Base-by-base conservation (phyloP, 345 rosid species). In the Eucalyptus caleyi region DNA sequence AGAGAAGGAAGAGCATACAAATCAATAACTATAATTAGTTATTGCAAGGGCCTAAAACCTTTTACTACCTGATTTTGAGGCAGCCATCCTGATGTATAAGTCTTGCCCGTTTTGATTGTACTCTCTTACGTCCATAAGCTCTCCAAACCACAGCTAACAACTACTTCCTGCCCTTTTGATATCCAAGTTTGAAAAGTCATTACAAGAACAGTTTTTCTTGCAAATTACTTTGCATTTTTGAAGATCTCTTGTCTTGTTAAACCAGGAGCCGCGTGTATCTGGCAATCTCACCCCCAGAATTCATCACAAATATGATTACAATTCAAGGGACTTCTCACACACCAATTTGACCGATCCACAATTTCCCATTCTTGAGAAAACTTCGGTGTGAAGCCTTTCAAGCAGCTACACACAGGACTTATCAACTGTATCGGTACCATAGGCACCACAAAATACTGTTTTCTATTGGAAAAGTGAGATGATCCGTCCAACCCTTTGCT, bases 141-240 rank as follows among this genome's bases (percentile, higher is more conserved):
- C 85, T 27, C 50, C 40, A 40, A 62, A 86, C 90, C 90, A 49
- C 50, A 86, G 40, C 81, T 62, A 49, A 5, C 86, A 8, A 15
- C 90, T 87, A 24, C 90, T 86, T 21, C 82, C 90, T 49, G 93
- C 95, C 42, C 91, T 93, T 60, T 89, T 82, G 45, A 95, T 88
- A 77, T 93, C 87, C 44, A 89, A 88, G 87, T 83, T 91, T 1
- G 94, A 88, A 93, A 94, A 87, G 96, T 96, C 3, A 65, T 92
- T n/a, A 21, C 97, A 95, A 16, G 94, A 93, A 87, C 96, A 95
- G 40, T 95, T 94, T 34, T 88, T 86, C n/a, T 26, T 42, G 90
- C 96, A 95, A 59, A 83, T 11, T 26, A 51, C 23, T 87, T 90
- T 86, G 69, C 96, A 95, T 45, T 92, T 93, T 6, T 88, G 9